These are phyloP conservation scores for Mallotus repandus DNA, from an alignment of 441 rosid genomes.

Conservation along the genomic window DNA sequence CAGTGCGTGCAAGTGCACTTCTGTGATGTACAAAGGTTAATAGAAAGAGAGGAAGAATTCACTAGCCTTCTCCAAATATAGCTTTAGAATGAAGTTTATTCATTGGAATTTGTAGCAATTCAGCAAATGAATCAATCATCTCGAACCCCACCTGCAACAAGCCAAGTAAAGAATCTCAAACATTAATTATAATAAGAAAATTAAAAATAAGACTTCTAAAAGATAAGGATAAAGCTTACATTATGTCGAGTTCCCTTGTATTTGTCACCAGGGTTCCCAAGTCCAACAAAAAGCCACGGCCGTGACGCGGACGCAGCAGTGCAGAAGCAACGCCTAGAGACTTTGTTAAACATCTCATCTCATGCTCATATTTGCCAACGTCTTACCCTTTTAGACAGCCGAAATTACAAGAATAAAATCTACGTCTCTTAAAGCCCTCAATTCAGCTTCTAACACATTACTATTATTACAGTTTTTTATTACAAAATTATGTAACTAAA, in stretches of 20 bases:
- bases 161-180: slow-evolving; percentile 3
- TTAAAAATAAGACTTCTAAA: not conserved
- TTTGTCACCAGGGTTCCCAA: slow-evolving; percentile 93
- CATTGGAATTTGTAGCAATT: slow-evolving; percentile 58
- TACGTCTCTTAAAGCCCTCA: no score
- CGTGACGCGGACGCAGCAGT: slow-evolving; percentile 30
- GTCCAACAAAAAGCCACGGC: slow-evolving; percentile 86
- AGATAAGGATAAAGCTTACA: slow-evolving; percentile 32
- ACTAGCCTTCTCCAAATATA: slow-evolving; percentile 70
- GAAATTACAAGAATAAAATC: no score
- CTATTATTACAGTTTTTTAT: no score
- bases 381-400: not conserved
- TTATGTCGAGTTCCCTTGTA: slow-evolving; percentile 80
- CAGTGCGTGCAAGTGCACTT: not conserved
- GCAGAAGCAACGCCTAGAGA: slow-evolving; percentile 51
- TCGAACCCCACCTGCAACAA: slow-evolving; percentile 74
- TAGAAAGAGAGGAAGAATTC: not conserved
- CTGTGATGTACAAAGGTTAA: not conserved
- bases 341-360: slow-evolving; percentile 30
- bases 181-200: slow-evolving; percentile 2
- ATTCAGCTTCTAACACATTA: no score
- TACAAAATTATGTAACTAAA: no score
- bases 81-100: slow-evolving; percentile 63
- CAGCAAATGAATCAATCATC: slow-evolving; percentile 68
- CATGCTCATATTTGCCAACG: not conserved